These are phyloP conservation scores for Pistacia atlantica DNA, from an alignment of 345 rosid species.

Conservation along the genomic window DNA sequence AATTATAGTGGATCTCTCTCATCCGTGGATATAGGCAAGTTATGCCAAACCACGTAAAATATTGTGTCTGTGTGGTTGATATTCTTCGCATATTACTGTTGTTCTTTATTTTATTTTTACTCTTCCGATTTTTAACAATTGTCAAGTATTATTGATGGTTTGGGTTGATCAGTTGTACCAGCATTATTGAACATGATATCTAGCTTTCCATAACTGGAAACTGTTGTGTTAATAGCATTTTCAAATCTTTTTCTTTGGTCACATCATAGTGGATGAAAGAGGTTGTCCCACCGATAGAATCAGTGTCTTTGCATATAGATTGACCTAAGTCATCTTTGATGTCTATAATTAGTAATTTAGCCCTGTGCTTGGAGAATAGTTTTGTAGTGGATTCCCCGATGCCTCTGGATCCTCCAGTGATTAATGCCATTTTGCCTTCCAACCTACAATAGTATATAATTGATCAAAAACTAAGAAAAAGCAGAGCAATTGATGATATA, in stretches of 20 bases:
- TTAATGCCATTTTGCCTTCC: conserved; percentile 20
- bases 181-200: no score
- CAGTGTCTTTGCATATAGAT: not conserved
- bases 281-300: not conserved
- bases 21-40: no score
- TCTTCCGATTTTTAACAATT: no score
- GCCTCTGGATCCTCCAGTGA: conserved; percentile 32
- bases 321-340: conserved; percentile 19
- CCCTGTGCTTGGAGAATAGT: conserved; percentile 22
- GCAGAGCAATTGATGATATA: no score
- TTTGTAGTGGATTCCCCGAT: conserved; percentile 22
- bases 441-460: conserved; percentile 7
- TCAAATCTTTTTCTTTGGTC: conserved; percentile 9
- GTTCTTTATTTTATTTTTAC: no score
- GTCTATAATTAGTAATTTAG: conserved; percentile 23
- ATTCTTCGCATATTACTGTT: no score
- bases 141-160: no score
- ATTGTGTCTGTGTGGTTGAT: no score
- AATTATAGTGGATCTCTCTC: no score
- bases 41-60: no score
- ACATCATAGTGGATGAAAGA: conserved; percentile 31
- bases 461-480: no score
- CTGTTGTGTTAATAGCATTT: not conserved
- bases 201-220: no score
- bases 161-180: conserved; percentile 3